Conservation (phyloP, 140 eudicot genomes). For the Stevia rebaudiana region DNA sequence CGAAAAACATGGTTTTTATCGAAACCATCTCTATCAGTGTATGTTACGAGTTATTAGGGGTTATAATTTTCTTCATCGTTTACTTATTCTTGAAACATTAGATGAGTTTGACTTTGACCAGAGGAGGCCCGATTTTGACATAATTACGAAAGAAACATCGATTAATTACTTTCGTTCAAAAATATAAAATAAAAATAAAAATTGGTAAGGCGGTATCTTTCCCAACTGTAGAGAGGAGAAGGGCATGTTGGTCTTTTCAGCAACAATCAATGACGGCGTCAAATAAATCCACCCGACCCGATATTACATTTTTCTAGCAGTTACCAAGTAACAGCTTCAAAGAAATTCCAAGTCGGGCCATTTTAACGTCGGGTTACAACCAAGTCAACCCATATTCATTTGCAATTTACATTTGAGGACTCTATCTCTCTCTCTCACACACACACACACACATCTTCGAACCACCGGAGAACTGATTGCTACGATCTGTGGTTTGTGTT, state of each 20-base stretch:
- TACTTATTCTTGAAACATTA: background rate
- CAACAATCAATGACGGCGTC: constrained; percentile 18
- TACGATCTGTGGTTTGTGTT: constrained; percentile 21
- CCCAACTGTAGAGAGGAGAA: background rate
- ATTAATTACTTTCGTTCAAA: background rate
- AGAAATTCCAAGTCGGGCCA: constrained; percentile 14
- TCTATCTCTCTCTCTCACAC: constrained; percentile 23
- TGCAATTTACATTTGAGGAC: constrained; percentile 19
- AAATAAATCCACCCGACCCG: constrained; percentile 34
- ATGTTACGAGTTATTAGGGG: no score
- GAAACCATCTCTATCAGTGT: no score
- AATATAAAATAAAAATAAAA: background rate
- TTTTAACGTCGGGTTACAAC: constrained; percentile 29
- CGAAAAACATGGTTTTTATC: no score
- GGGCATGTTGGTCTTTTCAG: constrained; percentile 12
- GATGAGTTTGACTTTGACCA: background rate
- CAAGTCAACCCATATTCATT: constrained; percentile 29
- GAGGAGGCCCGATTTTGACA: background rate
- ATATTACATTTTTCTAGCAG: background rate
- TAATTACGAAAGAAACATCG: background rate
- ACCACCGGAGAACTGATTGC: constrained; percentile 21
- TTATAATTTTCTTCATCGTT: background rate
- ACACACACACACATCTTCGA: constrained; percentile 7
- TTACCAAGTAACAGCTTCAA: background rate
- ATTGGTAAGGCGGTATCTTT: background rate